Evolutionary conservation across 306 rosid genomes (phyloP).

Genomic region (Dalbergia cultrata): DNA sequence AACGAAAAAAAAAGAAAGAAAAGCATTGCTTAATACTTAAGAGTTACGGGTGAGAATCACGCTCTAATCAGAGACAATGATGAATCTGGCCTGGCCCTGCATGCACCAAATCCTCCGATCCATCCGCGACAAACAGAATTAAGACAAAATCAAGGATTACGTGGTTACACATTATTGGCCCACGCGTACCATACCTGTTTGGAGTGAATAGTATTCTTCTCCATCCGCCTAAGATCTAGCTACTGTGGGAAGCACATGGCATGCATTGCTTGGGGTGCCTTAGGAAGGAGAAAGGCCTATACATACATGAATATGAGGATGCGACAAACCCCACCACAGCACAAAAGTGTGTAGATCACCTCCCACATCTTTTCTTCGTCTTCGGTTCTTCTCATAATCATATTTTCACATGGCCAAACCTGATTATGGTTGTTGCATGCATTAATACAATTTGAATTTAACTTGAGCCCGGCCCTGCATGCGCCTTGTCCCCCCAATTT

Average conservation of each 20-base stretch:
- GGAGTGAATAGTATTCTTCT: neutral
- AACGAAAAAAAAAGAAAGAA: neutral
- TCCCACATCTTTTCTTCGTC: neutral
- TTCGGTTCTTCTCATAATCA: slow-evolving; percentile 32
- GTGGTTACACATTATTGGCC: slow-evolving; percentile 37
- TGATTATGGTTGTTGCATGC: slow-evolving; percentile 44
- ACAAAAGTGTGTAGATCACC: neutral
- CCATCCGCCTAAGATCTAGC: neutral
- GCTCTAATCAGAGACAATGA: slow-evolving; percentile 46
- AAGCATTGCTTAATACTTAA: neutral
- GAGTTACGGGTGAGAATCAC: slow-evolving; percentile 40
- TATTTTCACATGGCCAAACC: slow-evolving; percentile 37
- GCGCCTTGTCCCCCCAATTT: slow-evolving; percentile 41
- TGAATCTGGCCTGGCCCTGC: slow-evolving; percentile 34
- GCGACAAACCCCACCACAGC: slow-evolving; percentile 37
- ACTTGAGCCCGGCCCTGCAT: slow-evolving; percentile 23
- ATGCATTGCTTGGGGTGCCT: neutral
- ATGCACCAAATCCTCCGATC: slow-evolving; percentile 27
- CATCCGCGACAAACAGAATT: neutral
- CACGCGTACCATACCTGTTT: slow-evolving; percentile 10
- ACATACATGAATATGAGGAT: neutral
- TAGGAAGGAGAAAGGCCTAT: slow-evolving; percentile 8
- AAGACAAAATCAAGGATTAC: neutral
- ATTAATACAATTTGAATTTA: slow-evolving; percentile 41
- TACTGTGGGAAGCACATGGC: slow-evolving; percentile 58